These are phyloP conservation scores for Monosporascus sp. DNA, from an alignment of 2,329 filamentous ascomycete genomes.

Conservation along the genomic window DNA sequence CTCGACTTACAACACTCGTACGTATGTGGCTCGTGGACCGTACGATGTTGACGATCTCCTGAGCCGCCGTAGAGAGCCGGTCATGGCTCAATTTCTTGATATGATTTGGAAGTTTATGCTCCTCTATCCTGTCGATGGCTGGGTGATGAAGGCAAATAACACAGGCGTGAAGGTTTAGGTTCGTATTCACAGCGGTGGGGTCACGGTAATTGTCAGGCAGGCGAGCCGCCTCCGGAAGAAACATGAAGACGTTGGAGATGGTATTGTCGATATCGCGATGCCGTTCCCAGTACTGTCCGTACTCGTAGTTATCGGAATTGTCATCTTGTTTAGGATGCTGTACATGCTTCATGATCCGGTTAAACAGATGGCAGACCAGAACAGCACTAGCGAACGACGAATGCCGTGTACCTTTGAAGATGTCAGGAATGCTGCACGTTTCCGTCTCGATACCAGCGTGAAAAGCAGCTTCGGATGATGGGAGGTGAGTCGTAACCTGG, in stretches of 20 bases:
- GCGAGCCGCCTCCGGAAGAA: constrained; percentile 68
- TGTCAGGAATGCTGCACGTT: constrained; percentile 58
- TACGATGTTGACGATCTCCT: constrained; percentile 80
- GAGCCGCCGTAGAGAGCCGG: constrained; percentile 71
- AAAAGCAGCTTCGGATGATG: constrained; percentile 73
- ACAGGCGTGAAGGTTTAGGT: constrained; percentile 83
- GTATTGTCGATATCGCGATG: constrained; percentile 80
- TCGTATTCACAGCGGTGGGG: constrained; percentile 71
- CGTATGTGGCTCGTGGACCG: constrained; percentile 69
- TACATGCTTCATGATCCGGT: constrained; percentile 73
- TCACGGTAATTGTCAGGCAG: constrained; percentile 65
- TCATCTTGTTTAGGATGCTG: constrained; percentile 68
- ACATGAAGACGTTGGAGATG: constrained; percentile 71
- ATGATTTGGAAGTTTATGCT: constrained; percentile 57
- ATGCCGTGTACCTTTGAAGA: constrained; percentile 56
- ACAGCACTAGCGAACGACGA: constrained; percentile 68
- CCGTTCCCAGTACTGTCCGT: constrained; percentile 79
- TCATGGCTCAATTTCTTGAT: constrained; percentile 67
- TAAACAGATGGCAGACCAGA: constrained; percentile 73
- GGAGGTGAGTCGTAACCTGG: constrained; percentile 74
- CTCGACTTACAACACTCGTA: constrained; percentile 53
- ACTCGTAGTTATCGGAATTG: constrained; percentile 63
- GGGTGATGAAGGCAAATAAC: constrained; percentile 86
- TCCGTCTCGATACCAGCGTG: constrained; percentile 57
- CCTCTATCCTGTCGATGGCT: constrained; percentile 76